Evolutionary conservation across 768 basidiomycete species (phyloP).

Genomic region (Amanita muscaria): DNA sequence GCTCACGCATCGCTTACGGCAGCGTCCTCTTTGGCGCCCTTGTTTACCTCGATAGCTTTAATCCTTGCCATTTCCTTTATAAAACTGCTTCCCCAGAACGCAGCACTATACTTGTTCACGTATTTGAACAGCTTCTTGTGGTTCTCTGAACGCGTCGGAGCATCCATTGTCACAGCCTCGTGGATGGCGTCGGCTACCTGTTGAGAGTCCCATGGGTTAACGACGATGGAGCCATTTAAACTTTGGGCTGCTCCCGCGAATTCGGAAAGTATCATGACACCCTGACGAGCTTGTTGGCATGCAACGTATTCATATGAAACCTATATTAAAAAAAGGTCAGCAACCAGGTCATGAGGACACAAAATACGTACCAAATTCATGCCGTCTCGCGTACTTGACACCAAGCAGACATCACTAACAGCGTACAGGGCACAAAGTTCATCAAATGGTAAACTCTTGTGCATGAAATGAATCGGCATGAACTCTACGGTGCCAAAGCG

Average conservation of each 20-base stretch:
- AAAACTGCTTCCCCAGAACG: conserved; percentile 89
- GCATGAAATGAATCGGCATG: conserved; percentile 99
- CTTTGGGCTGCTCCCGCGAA: conserved; percentile 97
- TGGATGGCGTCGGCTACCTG: conserved; percentile 97
- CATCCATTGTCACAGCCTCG: conserved; percentile 86
- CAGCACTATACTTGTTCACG: conserved; percentile 88
- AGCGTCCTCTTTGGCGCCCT: conserved; percentile 25
- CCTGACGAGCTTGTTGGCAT: conserved; percentile 86
- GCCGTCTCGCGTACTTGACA: conserved; percentile 92
- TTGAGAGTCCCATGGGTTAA: conserved; percentile 99
- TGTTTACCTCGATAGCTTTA: conserved; percentile 29
- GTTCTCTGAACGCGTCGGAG: conserved; percentile 78
- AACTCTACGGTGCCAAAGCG: conserved; percentile 98
- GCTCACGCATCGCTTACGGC: conserved; percentile 6
- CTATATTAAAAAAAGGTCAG: conserved; percentile 34
- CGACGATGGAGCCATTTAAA: conserved; percentile 91
- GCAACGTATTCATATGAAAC: conserved; percentile 99
- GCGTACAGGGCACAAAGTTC: conserved; percentile 98
- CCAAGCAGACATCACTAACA: conserved; percentile 91
- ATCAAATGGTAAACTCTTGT: conserved; percentile 87
- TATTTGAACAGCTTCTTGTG: conserved; percentile 95
- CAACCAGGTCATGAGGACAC: conserved; percentile 10
- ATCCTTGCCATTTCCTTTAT: conserved; percentile 76
- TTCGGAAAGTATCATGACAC: conserved; percentile 96
- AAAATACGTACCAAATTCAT: conserved; percentile 84